These are phyloP conservation scores for Aspergillus texensis DNA, from an alignment of 2,329 filamentous ascomycete species.

Conservation along the genomic window DNA sequence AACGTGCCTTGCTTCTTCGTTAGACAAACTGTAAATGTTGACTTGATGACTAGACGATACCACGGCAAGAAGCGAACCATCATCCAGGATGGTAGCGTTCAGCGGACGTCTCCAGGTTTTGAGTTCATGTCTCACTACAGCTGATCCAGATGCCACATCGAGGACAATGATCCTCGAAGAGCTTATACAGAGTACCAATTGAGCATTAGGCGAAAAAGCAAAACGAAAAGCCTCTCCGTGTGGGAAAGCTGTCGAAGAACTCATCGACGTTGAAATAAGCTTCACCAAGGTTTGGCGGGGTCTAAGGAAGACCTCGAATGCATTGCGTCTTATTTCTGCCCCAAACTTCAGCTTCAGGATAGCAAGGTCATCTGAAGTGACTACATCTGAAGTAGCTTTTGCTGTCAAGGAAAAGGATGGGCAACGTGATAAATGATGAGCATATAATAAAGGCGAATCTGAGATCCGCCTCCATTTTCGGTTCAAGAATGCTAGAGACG, in stretches of 20 bases:
- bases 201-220: conserved; percentile 73
- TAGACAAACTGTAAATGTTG: conserved; percentile 75
- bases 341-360: conserved; percentile 67
- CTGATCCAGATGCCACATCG: conserved; percentile 62
- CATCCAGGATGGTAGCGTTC: conserved; percentile 76
- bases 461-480: conserved; percentile 48
- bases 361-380: conserved; percentile 54
- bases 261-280: conserved; percentile 80
- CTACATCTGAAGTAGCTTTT: conserved; percentile 34
- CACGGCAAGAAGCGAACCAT: conserved; percentile 75
- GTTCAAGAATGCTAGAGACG: conserved; percentile 50
- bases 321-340: conserved; percentile 71
- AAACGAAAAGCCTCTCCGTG: conserved; percentile 87
- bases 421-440: conserved; percentile 49
- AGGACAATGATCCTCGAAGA: conserved; percentile 83
- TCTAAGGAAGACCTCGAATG: conserved; percentile 75
- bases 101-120: conserved; percentile 77
- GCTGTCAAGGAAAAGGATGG: conserved; percentile 44
- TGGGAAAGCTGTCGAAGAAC: conserved; percentile 76
- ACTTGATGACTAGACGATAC: conserved; percentile 81
- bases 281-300: conserved; percentile 73
- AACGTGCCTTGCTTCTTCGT: conserved; percentile 67
- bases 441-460: conserved; percentile 48
- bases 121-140: conserved; percentile 73
- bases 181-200: conserved; percentile 77